Evolutionary conservation across 1,284 basidiomycete genomes (phyloP), one percentile per base, ranked within the genome.

Genomic region (Sanghuangporus weigelae): DNA sequence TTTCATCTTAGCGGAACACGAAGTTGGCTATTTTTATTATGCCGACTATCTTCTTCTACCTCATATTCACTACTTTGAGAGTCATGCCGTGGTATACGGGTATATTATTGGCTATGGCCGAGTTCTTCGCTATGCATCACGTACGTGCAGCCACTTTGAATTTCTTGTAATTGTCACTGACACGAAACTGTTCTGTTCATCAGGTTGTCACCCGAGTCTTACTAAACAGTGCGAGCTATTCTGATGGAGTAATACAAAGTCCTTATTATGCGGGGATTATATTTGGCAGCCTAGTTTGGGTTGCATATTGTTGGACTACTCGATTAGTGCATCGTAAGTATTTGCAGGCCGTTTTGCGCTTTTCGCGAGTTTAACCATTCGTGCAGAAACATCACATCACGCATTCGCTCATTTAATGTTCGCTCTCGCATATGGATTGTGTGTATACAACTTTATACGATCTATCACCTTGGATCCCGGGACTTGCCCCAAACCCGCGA

Each of bases 181-280:
- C 35, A 64, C 59, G n/a, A 49, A 14, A 59, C 56, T 60, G 55
- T 6, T 14, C 66, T 16, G 38, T 54, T 54, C 36, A 23, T 38
- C 53, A 92, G 89, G 83, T 93, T 69, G 87, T 95, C 61, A 90
- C 92, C 0, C 87, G 90, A 31, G 90, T 93, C 4, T 78, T 96
- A 7, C 80, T 95, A 39, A 92, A 92, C 74, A 88, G 86, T 70
- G 78, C 83, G 23, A 87, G 83, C 35, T 92, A 92, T 70, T 90
- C 87, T 14, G 90, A 91, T 64, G 89, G 84, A 59, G 86, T 92
- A 49, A 87, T 82, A 58, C 81, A 85, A 67, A 90, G 88, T 66
- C 95, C 95, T 1, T 98, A 98, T 77, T 96, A 98, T 71, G 84
- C 93, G 1, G 90, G 93, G 11, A 93, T 99, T 67, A 96, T 99